Base-by-base conservation (phyloP, 176 grass and related monocot genomes). In the Lolium rigidum region DNA sequence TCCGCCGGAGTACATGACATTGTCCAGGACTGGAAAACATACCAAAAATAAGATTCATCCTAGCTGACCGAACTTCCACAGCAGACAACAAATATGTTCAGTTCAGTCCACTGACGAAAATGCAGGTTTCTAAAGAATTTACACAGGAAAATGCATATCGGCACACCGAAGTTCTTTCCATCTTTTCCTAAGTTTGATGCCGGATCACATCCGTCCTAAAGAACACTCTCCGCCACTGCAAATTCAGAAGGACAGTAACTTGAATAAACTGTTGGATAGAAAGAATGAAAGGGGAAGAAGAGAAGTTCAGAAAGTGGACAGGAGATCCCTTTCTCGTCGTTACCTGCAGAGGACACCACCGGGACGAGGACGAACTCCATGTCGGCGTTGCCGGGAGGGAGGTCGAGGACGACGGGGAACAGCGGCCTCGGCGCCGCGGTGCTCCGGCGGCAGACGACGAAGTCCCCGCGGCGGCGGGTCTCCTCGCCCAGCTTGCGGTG, bases 321-420 rank as follows among this genome's bases (percentile, higher is more conserved):
- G 26, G 9, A 46, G 31, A 35, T 35, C 18, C 7, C 35, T 18
- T 56, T 56, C 20, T 56, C 20, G 17, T 52, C 3, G 26, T 12
- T 21, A 86, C 89, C 89, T 87, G 14, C 48, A 25, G 80, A 84
- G 24, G 85, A 31, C 24, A 66, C 20, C 57, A 74, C 25, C 80
- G 87, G 65, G 47, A 84, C 67, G 1, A 90, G 85, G 75, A 91
- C 68, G 54, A 91, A 87, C 39, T 91, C 81, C 89, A 91, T 91
- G 68, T 87, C 80, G 9, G 17, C 58, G 81, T 84, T 91, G 81
- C 89, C 89, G 59, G 89, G 89, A 25, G 89, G 85, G 51, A 91
- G 85, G 85, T 87, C 81, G 18, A 91, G 85, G 77, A 87, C 77
- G 69, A 87, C 69, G 43, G 89, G 89, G 76, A 84, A 87, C 50